These are phyloP conservation scores for Dichotomopilus funicola DNA, from an alignment of 2,329 filamentous ascomycete species.

Conservation along the genomic window DNA sequence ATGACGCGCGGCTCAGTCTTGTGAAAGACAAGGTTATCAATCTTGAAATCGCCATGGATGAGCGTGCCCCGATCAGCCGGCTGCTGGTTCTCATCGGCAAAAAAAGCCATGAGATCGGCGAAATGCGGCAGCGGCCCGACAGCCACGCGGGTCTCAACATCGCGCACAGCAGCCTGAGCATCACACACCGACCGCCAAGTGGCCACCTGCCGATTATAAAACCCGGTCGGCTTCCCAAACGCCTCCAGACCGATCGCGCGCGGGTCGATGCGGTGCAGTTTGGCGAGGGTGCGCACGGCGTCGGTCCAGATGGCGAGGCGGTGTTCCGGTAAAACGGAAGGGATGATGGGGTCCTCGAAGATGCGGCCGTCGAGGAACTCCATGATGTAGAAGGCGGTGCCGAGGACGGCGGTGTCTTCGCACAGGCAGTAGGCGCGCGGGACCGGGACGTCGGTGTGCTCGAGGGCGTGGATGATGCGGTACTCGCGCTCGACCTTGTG, in stretches of 20 bases:
- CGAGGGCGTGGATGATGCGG: conserved; percentile 76
- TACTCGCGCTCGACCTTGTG: conserved; percentile 97
- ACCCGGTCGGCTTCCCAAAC: conserved; percentile 69
- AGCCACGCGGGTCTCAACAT: conserved; percentile 67
- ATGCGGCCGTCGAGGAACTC: conserved; percentile 90
- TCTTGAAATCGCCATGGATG: conserved; percentile 96
- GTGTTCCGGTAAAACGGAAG: conserved; percentile 60
- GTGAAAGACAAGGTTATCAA: conserved; percentile 85
- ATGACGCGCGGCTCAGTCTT: conserved; percentile 82
- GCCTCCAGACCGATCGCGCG: conserved; percentile 58
- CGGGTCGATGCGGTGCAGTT: conserved; percentile 71
- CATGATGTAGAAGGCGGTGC: conserved; percentile 97
- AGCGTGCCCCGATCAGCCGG: conserved; percentile 72
- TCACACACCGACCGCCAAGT: conserved; percentile 75
- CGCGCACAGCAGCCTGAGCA: conserved; percentile 67
- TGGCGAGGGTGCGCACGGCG: conserved; percentile 75
- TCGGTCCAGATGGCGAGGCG: conserved; percentile 78
- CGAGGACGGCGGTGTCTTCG: conserved; percentile 71
- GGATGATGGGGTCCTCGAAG: conserved; percentile 81
- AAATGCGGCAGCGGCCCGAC: conserved; percentile 84
- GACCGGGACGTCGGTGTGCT: conserved; percentile 70
- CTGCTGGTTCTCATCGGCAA: conserved; percentile 60
- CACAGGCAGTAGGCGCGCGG: conserved; percentile 80
- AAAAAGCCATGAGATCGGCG: conserved; percentile 72
- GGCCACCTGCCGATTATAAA: conserved; percentile 78